A percentile compares a stretch with the other conserved stretches of the same genome.
These are phyloP conservation scores for Albugo candida DNA, from an alignment of 352 stramenopile species.

Conservation along the genomic window DNA sequence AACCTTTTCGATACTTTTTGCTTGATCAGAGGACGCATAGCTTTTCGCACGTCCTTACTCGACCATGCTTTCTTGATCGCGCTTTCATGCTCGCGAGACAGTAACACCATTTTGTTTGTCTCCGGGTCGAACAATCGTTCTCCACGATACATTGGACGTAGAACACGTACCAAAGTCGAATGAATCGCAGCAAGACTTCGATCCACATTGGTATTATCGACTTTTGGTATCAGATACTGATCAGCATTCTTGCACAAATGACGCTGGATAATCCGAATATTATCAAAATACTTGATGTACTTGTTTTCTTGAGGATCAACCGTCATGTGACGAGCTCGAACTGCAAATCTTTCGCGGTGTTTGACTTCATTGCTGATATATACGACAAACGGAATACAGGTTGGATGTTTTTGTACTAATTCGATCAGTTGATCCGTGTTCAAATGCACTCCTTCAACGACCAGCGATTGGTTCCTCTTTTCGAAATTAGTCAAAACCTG, in stretches of 20 bases:
- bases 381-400: slow-evolving; percentile 74
- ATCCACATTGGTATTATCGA: slow-evolving; percentile 80
- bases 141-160: slow-evolving; percentile 57
- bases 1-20: slow-evolving; percentile 72
- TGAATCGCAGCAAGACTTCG: slow-evolving; percentile 73
- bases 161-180: slow-evolving; percentile 60
- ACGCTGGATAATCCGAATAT: slow-evolving; percentile 77
- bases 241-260: slow-evolving; percentile 73
- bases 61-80: slow-evolving; percentile 78
- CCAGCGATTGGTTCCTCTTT: slow-evolving; percentile 52
- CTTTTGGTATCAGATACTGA: slow-evolving; percentile 72
- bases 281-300: slow-evolving; percentile 83
- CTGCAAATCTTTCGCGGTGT: slow-evolving; percentile 68
- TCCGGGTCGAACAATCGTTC: slow-evolving; percentile 55
- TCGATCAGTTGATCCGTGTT: slow-evolving; percentile 68
- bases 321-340: slow-evolving; percentile 73
- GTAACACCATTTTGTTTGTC: slow-evolving; percentile 66
- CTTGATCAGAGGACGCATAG: slow-evolving; percentile 70
- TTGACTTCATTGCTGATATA: slow-evolving; percentile 82
- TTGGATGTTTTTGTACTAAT: slow-evolving; percentile 60
- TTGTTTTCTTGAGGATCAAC: slow-evolving; percentile 79
- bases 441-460: slow-evolving; percentile 73
- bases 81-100: slow-evolving; percentile 72
- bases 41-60: slow-evolving; percentile 69
- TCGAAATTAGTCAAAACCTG: slow-evolving; percentile 74